Base-by-base conservation (phyloP, 2,329 filamentous ascomycete genomes). In the Colletotrichum somersetense region DNA sequence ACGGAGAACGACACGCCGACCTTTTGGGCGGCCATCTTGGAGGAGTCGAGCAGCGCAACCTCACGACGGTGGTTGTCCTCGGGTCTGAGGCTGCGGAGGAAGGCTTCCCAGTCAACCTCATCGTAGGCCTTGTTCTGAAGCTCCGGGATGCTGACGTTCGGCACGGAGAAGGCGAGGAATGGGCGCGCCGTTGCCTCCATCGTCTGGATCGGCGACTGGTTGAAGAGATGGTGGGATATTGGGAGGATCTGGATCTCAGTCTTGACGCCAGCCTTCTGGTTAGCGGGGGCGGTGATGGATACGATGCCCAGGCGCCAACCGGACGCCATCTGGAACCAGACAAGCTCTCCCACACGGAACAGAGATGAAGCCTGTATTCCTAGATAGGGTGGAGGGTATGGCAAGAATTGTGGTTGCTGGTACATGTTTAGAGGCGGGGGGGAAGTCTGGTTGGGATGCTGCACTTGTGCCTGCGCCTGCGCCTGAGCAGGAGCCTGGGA, bases 81-180 rank as follows among this genome's bases (percentile, higher is more conserved):
- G 3, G 77, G 77, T 4, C 79, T 76, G 56, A 85, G 79, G 52
- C 74, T 71, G 16, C 74, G 69, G 10, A 79, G 73, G 5, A 83
- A 74, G 3, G 74, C 74, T 8, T 83, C 79, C 86, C 86, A 88
- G 12, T 81, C 77, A 16, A 87, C 77, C 4, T 83, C 78, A 16
- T 84, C 81, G 74, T 85, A 84, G 0, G 78, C 73, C 58, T 81
- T 81, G 23, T 81, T 80, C 67, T 80, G 80, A 7, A 86, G 75
- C 5, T 83, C 81, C 0, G 80, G 75, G 12, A 85, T 75, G 14
- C 77, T 77, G 11, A 87, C 81, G 2, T 79, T 78, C 0, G 86
- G 86, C 1, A 88, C 85, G 14, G 84, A 87, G 69, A 87, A 88
- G 14, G 86, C 85, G 50, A 87, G 80, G 73, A 87, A 88, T 1